Conservation (phyloP, 176 grass and related monocot species). For the Triticum urartu region DNA sequence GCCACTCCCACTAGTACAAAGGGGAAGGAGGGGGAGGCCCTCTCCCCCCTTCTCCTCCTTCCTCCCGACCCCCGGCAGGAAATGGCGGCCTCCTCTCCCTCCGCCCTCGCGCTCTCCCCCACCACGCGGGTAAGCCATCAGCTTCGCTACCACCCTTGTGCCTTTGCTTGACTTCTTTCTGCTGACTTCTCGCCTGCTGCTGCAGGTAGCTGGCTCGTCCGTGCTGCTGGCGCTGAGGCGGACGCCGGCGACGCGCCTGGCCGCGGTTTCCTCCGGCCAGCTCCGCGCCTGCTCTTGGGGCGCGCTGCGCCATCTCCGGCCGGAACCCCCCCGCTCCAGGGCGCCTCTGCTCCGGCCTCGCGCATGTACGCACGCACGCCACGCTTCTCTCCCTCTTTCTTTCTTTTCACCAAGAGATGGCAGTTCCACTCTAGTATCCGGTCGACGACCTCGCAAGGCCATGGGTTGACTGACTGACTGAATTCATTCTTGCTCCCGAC, state of each 20-base stretch:
- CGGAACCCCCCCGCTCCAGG: constrained; percentile 4
- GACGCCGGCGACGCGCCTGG: not conserved
- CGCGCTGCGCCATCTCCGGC: not conserved
- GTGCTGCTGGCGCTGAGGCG: not conserved
- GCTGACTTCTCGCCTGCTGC: not conserved
- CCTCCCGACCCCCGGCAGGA: not conserved
- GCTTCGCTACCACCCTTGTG: not conserved
- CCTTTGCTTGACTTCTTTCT: not conserved
- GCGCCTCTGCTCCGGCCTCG: constrained; percentile 41
- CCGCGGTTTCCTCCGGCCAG: not conserved
- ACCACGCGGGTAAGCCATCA: constrained; percentile 9
- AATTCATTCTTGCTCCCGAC: not conserved
- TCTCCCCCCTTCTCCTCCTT: not conserved
- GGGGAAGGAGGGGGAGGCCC: not conserved
- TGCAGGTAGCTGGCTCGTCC: too few species aligned
- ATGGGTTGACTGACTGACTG: not conserved
- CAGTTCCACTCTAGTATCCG: not conserved
- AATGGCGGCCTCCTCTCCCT: constrained; percentile 35
- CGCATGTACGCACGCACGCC: constrained; percentile 22
- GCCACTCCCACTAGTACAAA: constrained; percentile 5
- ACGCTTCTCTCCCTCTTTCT: not conserved
- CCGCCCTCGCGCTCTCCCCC: constrained; percentile 16
- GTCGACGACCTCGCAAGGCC: not conserved
- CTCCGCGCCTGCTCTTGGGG: not conserved
- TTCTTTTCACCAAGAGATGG: too few species aligned